These are phyloP conservation scores for Pyrenochaeta sp. DNA, from an alignment of 2,329 filamentous ascomycete genomes.

Conservation along the genomic window DNA sequence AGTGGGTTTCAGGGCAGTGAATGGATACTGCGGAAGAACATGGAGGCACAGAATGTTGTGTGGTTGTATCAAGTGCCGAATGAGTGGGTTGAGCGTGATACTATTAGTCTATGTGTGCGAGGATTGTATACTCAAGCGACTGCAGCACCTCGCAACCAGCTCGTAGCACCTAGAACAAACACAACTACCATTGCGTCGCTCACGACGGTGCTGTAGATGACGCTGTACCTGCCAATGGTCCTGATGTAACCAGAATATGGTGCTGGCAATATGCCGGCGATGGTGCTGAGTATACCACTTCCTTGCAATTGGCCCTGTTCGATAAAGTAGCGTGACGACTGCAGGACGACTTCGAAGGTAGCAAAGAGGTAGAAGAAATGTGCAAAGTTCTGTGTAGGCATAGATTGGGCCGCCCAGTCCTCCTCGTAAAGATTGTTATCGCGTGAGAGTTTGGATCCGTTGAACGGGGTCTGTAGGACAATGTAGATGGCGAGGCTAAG, in stretches of 20 bases:
- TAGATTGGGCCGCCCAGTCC: conserved; percentile 42
- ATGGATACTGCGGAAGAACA: background rate
- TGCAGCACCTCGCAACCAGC: conserved; percentile 57
- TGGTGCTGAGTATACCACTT: conserved; percentile 69
- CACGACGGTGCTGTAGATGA: conserved; percentile 76
- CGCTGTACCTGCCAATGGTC: conserved; percentile 70
- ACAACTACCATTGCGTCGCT: conserved; percentile 78
- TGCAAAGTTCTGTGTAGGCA: conserved; percentile 53
- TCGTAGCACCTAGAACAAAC: conserved; percentile 73
- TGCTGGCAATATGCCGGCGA: conserved; percentile 71
- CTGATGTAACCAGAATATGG: conserved; percentile 69
- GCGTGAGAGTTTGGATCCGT: conserved; percentile 70
- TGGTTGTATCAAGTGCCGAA: background rate
- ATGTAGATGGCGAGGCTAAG: conserved; percentile 76
- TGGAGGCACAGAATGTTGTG: background rate
- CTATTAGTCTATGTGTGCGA: conserved; percentile 12
- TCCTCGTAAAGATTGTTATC: conserved; percentile 32
- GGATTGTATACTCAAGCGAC: conserved; percentile 26
- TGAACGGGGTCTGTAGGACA: conserved; percentile 72
- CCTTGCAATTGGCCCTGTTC: conserved; percentile 68
- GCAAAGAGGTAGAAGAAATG: conserved; percentile 83
- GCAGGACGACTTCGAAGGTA: conserved; percentile 75
- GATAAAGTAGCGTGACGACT: conserved; percentile 75
- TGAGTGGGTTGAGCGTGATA: conserved; percentile 1
- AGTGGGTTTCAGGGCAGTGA: background rate